Evolutionary conservation across 2,329 filamentous ascomycete genomes (phyloP), one percentile per base, ranked within the genome.

Genomic region (Epichloe sylvatica): DNA sequence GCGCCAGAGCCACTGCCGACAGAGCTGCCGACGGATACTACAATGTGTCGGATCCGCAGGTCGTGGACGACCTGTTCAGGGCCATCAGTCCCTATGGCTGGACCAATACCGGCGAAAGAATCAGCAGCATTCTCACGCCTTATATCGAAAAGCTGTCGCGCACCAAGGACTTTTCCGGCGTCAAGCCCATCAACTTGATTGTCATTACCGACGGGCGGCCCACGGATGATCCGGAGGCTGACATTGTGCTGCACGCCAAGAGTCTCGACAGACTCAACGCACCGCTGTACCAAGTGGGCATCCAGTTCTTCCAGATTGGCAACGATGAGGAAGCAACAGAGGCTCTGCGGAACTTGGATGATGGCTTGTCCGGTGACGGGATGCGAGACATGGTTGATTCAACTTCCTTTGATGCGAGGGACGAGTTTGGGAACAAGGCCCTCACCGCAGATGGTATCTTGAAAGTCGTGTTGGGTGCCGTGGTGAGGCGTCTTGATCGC

Each of bases 261-360:
- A 81, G 78, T 60, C 76, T 97, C 34, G 84, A 92, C 59, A 66
- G 66, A 47, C 64, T 84, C 7, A 74, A 81, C 8, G 88, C 88
- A 0, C 80, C 83, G 4, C 75, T 81, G 1, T 85, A 85, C 72
- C 92, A 97, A 69, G 72, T 96, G 8, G 91, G 91, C 35, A 80
- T 97, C 50, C 91, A 97, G 64, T 97, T 97, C 70, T 94, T 97
- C 72, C 91, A 96, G 67, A 85, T 97, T 42, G 91, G 92, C 50
- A 74, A 77, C 46, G 86, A 94, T 57, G 61, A 68, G 0, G 70
- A 66, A 0, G 91, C 90, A 0, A 72, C 74, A 1, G 66, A 73
- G 55, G 80, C 83, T 49, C 71, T 97, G 38, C 70, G 76, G 56
- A 73, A 81, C 44, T 72, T 97, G 7, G 91, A 97, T 61, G 86